phyloP scores from a whole-genome alignment of 306 rosid species.

The Benincasa hispida region DNA sequence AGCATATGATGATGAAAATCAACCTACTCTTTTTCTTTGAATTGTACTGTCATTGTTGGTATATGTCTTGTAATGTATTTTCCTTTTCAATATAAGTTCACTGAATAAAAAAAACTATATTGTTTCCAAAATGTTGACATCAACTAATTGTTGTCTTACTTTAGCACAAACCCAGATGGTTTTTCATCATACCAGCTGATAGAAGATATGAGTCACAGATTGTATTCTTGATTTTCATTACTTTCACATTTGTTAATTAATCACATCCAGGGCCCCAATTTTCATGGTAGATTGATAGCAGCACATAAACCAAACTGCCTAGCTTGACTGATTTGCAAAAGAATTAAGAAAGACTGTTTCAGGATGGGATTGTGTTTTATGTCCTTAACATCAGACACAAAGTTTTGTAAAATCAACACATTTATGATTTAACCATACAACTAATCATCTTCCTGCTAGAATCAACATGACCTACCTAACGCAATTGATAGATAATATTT shows the following conservation, averaged over 20 bases:
- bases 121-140: neutral
- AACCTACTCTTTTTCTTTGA: neutral
- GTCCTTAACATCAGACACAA: neutral
- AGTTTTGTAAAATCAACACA: neutral
- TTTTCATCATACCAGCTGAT: neutral
- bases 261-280: neutral
- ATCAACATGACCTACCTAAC: neutral
- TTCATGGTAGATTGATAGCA: neutral
- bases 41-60: neutral
- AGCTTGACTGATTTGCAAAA: neutral
- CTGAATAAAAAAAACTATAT: neutral
- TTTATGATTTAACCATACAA: neutral
- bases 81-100: neutral
- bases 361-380: no score
- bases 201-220: neutral
- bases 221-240: neutral
- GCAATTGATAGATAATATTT: neutral
- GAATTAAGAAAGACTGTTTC: neutral
- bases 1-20: neutral
- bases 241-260: neutral
- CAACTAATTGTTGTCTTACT: neutral
- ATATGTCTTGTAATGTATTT: neutral
- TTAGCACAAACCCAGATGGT: neutral
- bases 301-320: neutral
- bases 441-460: neutral